Evolutionary conservation across 305 asterid species (phyloP), one percentile per base, ranked within the genome.

Genomic region (Fraxinus velutina): DNA sequence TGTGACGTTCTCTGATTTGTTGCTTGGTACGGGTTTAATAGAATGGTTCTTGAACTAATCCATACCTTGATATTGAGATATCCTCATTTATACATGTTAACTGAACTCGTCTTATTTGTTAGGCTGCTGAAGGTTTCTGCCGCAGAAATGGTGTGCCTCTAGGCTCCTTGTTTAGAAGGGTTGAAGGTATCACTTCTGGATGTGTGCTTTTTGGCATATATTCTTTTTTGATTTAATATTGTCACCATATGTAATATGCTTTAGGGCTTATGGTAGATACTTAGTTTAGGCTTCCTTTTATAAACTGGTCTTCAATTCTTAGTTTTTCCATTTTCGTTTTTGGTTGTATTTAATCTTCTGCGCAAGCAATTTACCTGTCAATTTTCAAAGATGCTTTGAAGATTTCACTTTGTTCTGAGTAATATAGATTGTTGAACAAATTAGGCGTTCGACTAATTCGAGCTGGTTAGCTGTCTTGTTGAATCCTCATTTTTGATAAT

Each of bases 101-200:
- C 84, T 87, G 71, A 66, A 83, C 66, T 79, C 55, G 74, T 27
- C 83, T 84, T 72, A 79, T 80, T 83, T 83, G 55, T 83, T 89
- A 93, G 98, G 99, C 99, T 79, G 98, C 99, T 84, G 97, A 95
- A 90, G 98, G 99, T 82, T 95, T 95, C 86, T 93, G 97, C 86
- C 96, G 97, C 88, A 89, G 79, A 87, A 91, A 92, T 82, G 91
- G 90, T 79, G 94, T 92, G 79, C 91, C 97, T 86, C 85, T 93
- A 85, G 92, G 90, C 81, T 88, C 95, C 83, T 86, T 93, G 93
- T 92, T 90, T 86, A 92, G 86, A 84, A 92, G 87, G 87, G 91
- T 86, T 80, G 98, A 93, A 86, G 98, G 98, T 94, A 81, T 60
- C 57, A 66, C 39, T 81, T 81, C 68, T 80, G 75, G 66, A 39